Base-by-base conservation (phyloP, 2,329 filamentous ascomycete species). In the Clonostachys solani region DNA sequence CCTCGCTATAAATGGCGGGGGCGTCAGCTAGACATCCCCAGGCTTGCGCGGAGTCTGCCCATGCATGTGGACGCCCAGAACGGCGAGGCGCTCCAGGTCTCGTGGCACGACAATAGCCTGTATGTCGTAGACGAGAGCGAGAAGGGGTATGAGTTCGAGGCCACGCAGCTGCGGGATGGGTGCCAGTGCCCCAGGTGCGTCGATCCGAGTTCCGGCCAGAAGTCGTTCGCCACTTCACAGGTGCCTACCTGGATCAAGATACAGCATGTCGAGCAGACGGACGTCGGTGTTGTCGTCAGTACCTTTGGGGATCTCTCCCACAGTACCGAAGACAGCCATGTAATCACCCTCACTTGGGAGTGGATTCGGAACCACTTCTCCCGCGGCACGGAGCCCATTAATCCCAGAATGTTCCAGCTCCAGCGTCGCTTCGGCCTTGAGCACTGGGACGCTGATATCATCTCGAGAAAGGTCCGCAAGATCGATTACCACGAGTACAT, bases 401-500 rank as follows among this genome's bases (percentile, higher is more conserved):
- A 18, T 34, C 57, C 53, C 8, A 54, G 56, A 44, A 36, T n/a
- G 37, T 37, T 15, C 37, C 42, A 12, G 55, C 58, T 23, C 55
- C 57, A 34, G 50, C 59, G 13, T 50, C 67, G 35, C 55, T 63
- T 29, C 52, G 52, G 13, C 8, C 40, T 9, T 12, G 33, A 34
- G 13, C 42, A 65, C 50, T 79, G 77, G 77, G 65, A 77, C 53
- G 56, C 53, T 4, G 41, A 43, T 13, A 40, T 40, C 34, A 43
- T 47, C 41, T 9, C 41, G 36, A 1, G 73, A 72, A 44, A 51
- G 56, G 69, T 82, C 12, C 67, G 71, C 43, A 82, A 78, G 64
- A 71, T 94, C 40, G 72, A 82, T 46, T 96, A 87, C 65, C 59
- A 80, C 0, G 81, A 84, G 37, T 96, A 90, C 66, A 86, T 95